phyloP scores from a whole-genome alignment of 2,329 filamentous ascomycete genomes.

The Graphilbum sp. region DNA sequence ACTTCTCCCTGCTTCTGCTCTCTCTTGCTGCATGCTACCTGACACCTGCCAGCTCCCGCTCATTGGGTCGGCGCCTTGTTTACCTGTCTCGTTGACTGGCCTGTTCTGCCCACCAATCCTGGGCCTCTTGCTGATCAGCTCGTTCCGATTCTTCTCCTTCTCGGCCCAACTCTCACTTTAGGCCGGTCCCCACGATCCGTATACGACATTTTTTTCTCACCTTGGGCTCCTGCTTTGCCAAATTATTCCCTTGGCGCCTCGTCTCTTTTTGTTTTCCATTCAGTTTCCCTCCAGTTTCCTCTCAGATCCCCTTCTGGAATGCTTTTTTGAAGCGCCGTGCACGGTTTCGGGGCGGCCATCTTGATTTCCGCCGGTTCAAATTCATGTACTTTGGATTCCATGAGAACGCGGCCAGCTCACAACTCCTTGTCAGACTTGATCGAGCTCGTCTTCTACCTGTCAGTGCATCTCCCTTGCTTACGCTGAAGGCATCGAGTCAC shows the following conservation, averaged over 20 bases:
- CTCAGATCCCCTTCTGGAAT: background rate
- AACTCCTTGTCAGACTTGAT: background rate
- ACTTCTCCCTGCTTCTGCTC: background rate
- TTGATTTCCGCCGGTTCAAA: too few relatives aligned
- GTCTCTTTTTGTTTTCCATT: too few relatives aligned
- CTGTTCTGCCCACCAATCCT: background rate
- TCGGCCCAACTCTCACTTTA: background rate
- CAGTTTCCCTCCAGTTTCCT: background rate
- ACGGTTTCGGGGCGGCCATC: too few relatives aligned
- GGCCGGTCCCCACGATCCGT: background rate
- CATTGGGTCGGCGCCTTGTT: background rate
- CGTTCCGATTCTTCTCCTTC: background rate
- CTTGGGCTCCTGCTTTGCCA: background rate
- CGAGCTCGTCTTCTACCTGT: too few relatives aligned
- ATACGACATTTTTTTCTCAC: background rate
- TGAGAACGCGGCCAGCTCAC: too few relatives aligned
- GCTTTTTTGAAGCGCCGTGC: too few relatives aligned
- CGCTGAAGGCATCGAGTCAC: too few relatives aligned
- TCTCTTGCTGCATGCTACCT: background rate
- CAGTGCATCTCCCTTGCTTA: too few relatives aligned
- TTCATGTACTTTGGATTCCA: too few relatives aligned
- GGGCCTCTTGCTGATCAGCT: background rate
- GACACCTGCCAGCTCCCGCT: background rate
- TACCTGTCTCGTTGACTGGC: background rate
- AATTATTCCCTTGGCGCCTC: background rate